Conservation (phyloP, 805 yeast species). For the Yarrowia divulgata region DNA sequence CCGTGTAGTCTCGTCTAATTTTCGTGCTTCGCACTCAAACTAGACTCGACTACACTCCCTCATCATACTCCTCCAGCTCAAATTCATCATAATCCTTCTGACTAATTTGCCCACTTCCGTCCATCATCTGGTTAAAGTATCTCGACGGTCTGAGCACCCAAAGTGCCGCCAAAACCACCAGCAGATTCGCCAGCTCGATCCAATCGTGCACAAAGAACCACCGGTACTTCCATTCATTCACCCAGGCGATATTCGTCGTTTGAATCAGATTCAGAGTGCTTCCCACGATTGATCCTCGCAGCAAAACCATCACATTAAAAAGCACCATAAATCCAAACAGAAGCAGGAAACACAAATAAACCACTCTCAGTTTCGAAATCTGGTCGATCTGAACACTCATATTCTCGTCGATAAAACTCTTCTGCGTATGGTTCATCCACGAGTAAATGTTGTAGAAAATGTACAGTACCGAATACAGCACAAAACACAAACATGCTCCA, state of each 20-base stretch:
- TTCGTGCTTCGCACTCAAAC: background rate
- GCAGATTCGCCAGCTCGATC: constrained; percentile 18
- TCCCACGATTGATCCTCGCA: constrained; percentile 16
- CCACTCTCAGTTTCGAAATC: background rate
- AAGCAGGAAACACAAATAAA: background rate
- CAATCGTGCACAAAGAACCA: constrained; percentile 39
- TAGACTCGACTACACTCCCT: background rate
- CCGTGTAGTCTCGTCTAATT: no score
- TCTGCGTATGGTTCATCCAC: constrained; percentile 22
- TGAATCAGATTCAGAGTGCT: constrained; percentile 2
- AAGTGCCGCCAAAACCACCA: background rate
- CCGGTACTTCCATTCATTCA: constrained; percentile 25
- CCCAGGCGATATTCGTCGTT: constrained; percentile 26
- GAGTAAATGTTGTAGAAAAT: constrained; percentile 14
- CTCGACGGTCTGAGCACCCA: constrained; percentile 24
- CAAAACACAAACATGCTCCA: constrained; percentile 31
- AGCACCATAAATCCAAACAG: constrained; percentile 9
- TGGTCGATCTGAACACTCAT: constrained; percentile 31
- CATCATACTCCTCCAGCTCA: constrained; percentile 27
- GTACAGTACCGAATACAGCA: constrained; percentile 5
- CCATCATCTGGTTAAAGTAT: constrained; percentile 38
- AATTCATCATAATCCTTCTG: constrained; percentile 36
- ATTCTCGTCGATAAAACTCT: constrained; percentile 19
- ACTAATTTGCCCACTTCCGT: constrained; percentile 22
- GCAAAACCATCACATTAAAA: constrained; percentile 22